These are phyloP conservation scores for Sporothrix pallida DNA, from an alignment of 2,329 filamentous ascomycete species.

Conservation along the genomic window DNA sequence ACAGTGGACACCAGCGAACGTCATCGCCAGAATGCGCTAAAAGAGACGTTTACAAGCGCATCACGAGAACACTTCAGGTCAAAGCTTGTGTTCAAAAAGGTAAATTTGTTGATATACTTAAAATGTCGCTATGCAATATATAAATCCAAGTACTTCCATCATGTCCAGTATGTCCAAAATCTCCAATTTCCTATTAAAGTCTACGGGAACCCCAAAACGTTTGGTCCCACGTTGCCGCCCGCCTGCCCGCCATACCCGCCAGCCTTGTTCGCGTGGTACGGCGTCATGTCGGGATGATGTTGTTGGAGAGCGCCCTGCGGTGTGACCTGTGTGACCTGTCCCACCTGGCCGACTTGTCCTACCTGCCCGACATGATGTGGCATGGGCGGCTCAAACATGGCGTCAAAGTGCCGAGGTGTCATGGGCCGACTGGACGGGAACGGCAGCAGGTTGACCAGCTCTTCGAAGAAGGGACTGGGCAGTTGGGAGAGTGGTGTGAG, in stretches of 20 bases:
- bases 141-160: no score
- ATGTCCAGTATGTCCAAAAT: background rate
- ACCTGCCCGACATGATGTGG: background rate
- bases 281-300: background rate
- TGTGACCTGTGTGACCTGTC: background rate
- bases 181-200: background rate
- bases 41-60: no score
- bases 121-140: background rate
- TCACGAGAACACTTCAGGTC: no score
- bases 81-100: no score
- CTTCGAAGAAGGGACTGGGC: background rate
- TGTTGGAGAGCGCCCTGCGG: background rate
- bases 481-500: background rate
- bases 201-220: background rate
- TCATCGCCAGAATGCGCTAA: no score
- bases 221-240: background rate
- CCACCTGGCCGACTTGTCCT: background rate
- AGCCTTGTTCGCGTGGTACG: background rate
- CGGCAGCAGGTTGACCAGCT: background rate
- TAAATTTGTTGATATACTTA: no score
- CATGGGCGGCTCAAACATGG: background rate
- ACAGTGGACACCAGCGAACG: no score
- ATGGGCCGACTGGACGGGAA: background rate
- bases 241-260: background rate
- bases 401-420: background rate